Base-by-base conservation (phyloP, 1,284 basidiomycete species). In the Marasmius sp. region DNA sequence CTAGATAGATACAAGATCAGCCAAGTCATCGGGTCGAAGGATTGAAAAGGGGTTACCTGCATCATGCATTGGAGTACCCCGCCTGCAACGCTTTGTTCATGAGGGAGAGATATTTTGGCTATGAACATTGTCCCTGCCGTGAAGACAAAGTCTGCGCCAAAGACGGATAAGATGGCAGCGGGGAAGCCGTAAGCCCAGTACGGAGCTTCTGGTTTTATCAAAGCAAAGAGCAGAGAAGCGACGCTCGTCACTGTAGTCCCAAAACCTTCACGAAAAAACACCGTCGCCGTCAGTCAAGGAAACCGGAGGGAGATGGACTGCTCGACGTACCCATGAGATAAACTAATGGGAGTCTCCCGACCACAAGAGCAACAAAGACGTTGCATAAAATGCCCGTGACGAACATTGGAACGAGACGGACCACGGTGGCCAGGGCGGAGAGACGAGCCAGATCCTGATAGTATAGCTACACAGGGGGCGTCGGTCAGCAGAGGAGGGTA, bases 111-210 rank as follows among this genome's bases (percentile, higher is more conserved):
- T 20, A 87, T 76, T 58, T 83, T 84, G 1, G 87, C 82, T 57
- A 89, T 80, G 68, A 87, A 90, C 39, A 90, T 76, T 3, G 82
- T 83, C 7, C 86, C 88, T 3, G 82, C 77, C 0, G 88, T 75
- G 71, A 85, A 88, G n/a, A 88, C 82, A 70, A 90, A 88, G 69
- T 90, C 88, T 0, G 83, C 86, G 43, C 88, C 88, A 36, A 87
- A 79, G 36, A 89, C 87, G n/a, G 79, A 72, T 57, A 89, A 67
- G 69, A 85, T 80, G 57, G 89, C 85, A 2, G 86, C 83, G 20
- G 88, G 86, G 75, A 93, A 91, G 39, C 84, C 85, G 58, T 81
- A 85, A 8, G 81, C 81, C 88, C 88, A 91, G 70, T 86, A 92
- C 1, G 81, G 70, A 5, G 77, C 77, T 16, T 73, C 61, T 1